Base-by-base conservation (phyloP, 257 asterid genomes). In the Fraxinus cuspidata region DNA sequence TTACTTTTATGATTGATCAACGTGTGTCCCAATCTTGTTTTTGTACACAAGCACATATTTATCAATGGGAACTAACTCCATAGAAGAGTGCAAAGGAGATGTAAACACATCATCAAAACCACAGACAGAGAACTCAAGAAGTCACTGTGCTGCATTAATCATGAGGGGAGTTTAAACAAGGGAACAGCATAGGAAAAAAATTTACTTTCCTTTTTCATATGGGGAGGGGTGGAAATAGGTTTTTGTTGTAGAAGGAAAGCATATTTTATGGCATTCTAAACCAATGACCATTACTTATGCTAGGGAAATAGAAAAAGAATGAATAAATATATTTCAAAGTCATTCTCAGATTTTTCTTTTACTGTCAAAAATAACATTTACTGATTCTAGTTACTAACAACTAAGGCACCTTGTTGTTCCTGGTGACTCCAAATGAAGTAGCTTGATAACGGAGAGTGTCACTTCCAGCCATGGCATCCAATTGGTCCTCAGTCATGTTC, bases 401-500 rank as follows among this genome's bases (percentile, higher is more conserved):
- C 37, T 65, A 49, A 77, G 31, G 70, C 77, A 93, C 99, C 97
- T 96, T 96, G 86, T 93, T 96, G 85, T 96, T 96, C 86, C 92
- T 90, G 38, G 92, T 87, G 64, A 93, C 80, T 70, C 99, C 99
- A 85, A 89, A 93, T 74, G 99, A 94, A 28, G 99, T 96, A 56
- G 97, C 98, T 87, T 96, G 99, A 86, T 93, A 96, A 19, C 99
- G 99, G 64, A 96, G 98, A 11, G 97, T 92, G 37, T 96, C 99
- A 85, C 99, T 92, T 86, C 98, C 99, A 72, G 98, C 92, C 99
- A 96, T 93, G 73, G 99, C 94, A 87, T 96, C 99, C 82, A 96
- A 86, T 74, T 96, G 98, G 70, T 96, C 99, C 89, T 96, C 99
- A 0, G 99, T 96, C 98, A 96, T 93, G 88, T 96, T 96, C 87